Base-by-base conservation (phyloP, 352 stramenopile species). In the Globisporangium spiculum region DNA sequence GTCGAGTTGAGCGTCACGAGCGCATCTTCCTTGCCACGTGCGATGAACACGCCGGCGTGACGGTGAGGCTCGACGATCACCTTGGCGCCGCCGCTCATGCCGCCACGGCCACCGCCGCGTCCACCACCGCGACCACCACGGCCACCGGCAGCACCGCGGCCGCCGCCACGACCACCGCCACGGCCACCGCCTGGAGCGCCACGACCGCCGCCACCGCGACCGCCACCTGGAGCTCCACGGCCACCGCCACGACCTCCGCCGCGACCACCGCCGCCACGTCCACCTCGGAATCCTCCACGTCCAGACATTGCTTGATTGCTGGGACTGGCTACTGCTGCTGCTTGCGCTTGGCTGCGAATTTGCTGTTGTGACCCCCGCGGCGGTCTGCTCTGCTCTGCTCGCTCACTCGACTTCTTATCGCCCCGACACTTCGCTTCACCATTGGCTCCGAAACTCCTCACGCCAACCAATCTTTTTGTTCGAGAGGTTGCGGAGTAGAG, bases 1-100 rank as follows among this genome's bases (percentile, higher is more conserved):
- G 97, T 99, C 71, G 94, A 98, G 83, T 99, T 99, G 63, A 99
- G 91, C 46, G 98, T 99, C 65, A 99, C 97, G 38, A 99, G 83
- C n/a, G 97, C 97, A 85, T 99, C 98, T 77, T 99, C 98, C 87
- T 99, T 99, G 74, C 91, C 88, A 64, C 96, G 91, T 56, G 98
- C 97, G 69, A 99, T 98, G 81, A 99, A 99, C 60, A 99, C 96
- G 69, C 98, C 98, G 67, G 97, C 93, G 87, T 99, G 97, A 76
- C 96, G 92, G 81, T 99, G 97, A 61, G 97, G 97, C 83, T 99
- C 97, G 56, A 99, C 94, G 26, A 99, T 84, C 22, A 99, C 97
- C 81, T 99, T 99, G 62, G 96, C 80, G 36, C 97, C 97, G 26
- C 97, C 97, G 72, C 96, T 97, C 92, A 98, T 98, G 69, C 97